Conservation (phyloP, 2,329 filamentous ascomycete genomes). For the Aspergillus sclerotialis region DNA sequence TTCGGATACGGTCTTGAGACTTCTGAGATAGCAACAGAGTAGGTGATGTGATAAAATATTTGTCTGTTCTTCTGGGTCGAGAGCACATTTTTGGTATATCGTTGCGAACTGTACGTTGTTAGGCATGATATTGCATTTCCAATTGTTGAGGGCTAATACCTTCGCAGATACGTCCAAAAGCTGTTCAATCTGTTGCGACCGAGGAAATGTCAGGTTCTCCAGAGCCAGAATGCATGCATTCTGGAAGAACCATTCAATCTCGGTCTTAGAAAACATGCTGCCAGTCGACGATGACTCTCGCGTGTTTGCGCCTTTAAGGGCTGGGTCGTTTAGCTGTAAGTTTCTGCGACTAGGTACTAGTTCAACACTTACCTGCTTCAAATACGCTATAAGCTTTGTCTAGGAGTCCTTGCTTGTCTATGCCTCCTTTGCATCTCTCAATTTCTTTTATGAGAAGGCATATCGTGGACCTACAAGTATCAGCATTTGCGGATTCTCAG, state of each 20-base stretch:
- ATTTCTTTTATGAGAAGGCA: conserved; percentile 41
- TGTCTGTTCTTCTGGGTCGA: conserved; percentile 16
- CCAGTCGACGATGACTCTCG: conserved; percentile 26
- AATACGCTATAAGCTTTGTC: conserved; percentile 51
- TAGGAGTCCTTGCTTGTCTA: conserved; percentile 5
- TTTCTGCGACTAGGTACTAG: conserved; percentile 3
- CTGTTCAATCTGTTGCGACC: conserved; percentile 47
- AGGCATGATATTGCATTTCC: conserved; percentile 19
- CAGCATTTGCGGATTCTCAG: background rate
- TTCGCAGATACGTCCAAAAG: conserved; percentile 45
- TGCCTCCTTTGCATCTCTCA: conserved; percentile 15
- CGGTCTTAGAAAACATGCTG: conserved; percentile 51
- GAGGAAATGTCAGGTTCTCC: conserved; percentile 53
- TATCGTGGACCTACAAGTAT: conserved; percentile 24
- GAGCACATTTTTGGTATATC: conserved; percentile 23
- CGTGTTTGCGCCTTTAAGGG: conserved; percentile 39
- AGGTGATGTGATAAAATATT: conserved; percentile 55
- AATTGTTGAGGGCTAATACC: conserved; percentile 17
- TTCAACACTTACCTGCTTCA: conserved; percentile 39
- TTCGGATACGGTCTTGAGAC: conserved; percentile 40
- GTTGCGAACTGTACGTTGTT: conserved; percentile 36
- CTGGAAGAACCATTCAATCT: conserved; percentile 78
- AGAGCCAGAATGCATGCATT: conserved; percentile 74
- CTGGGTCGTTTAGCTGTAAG: conserved; percentile 31
- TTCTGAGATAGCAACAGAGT: conserved; percentile 63